phyloP scores from a whole-genome alignment of 495 filamentous ascomycete species.

The Penicillium tannophilum region DNA sequence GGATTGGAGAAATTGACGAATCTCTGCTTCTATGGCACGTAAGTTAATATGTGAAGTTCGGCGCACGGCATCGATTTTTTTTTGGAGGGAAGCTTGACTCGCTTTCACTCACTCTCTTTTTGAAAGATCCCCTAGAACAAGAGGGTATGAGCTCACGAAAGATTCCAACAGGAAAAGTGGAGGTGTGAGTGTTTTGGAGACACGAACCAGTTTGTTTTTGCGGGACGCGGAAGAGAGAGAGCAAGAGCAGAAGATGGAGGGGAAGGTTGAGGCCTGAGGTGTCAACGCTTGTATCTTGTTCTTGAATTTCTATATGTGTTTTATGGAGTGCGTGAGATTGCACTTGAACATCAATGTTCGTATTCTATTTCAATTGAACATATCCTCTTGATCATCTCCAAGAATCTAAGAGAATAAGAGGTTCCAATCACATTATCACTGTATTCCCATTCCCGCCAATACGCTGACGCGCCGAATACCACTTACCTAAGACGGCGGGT shows the following conservation, averaged over 20 bases:
- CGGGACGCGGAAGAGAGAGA: slow-evolving; percentile 30
- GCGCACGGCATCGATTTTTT: neutral
- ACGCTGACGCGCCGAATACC: slow-evolving; percentile 13
- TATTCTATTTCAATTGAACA: neutral
- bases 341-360: neutral
- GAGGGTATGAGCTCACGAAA: neutral
- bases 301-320: neutral
- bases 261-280: slow-evolving; percentile 18
- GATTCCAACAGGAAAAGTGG: neutral
- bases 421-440: neutral
- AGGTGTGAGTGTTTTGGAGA: slow-evolving; percentile 1
- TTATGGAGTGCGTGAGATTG: neutral
- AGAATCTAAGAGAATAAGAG: neutral
- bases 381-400: neutral
- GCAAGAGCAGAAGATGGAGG: slow-evolving; percentile 16
- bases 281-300: neutral
- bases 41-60: slow-evolving; percentile 10
- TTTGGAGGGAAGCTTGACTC: neutral
- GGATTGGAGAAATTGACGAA: neutral
- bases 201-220: slow-evolving; percentile 17
- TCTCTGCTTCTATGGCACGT: slow-evolving; percentile 15
- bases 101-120: neutral
- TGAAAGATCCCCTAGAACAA: neutral
- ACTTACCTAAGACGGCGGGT: slow-evolving; percentile 29
- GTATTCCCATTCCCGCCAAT: slow-evolving; percentile 4